Base-by-base conservation (phyloP, 768 basidiomycete genomes). In the Cystofilobasidium macerans region DNA sequence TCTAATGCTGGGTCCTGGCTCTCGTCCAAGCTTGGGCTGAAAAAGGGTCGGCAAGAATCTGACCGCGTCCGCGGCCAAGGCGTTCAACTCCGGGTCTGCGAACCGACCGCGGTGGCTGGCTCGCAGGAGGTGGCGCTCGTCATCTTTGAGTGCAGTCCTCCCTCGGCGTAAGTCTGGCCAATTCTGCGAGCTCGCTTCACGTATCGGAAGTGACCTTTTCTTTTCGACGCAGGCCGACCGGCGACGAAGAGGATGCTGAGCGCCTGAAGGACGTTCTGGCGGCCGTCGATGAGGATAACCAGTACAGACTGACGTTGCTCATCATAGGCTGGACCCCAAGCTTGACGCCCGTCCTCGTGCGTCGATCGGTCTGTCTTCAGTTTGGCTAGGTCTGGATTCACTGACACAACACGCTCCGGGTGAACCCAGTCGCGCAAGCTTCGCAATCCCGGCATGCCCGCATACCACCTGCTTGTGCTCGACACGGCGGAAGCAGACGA, bases 111-210 rank as follows among this genome's bases (percentile, higher is more conserved):
- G 1, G 45, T 64, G 42, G 20, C 32, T 9, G 63, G 45, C 42
- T 64, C 63, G 63, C 54, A 47, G 13, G 16, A 64, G 0, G 56
- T 64, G 11, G 63, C 56, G 7, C 63, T 64, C n/a, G 54, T 64
- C 20, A 33, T 64, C 8, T 64, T 64, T 30, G 63, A 64, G 32
- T 30, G 36, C n/a, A 54, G 54, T 9, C 62, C 35, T 9, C 36
- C 35, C 8, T 36, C 51, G 0, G 40, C 26, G 62, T 63, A 28
- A 47, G 18, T 36, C 36, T 3, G 26, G 0, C 8, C 9, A 9
- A n/a, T 14, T 33, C 11, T n/a, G 24, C 32, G 4, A 9, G 36
- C 22, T 36, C 61, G 14, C 16, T 28, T 22, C 32, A 40, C 42
- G 45, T n/a, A n/a, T n/a, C 45, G 45, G 22, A 40, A 28, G 28